Conservation (phyloP, 805 yeast species). For the Starmerella potacharoeniae region DNA sequence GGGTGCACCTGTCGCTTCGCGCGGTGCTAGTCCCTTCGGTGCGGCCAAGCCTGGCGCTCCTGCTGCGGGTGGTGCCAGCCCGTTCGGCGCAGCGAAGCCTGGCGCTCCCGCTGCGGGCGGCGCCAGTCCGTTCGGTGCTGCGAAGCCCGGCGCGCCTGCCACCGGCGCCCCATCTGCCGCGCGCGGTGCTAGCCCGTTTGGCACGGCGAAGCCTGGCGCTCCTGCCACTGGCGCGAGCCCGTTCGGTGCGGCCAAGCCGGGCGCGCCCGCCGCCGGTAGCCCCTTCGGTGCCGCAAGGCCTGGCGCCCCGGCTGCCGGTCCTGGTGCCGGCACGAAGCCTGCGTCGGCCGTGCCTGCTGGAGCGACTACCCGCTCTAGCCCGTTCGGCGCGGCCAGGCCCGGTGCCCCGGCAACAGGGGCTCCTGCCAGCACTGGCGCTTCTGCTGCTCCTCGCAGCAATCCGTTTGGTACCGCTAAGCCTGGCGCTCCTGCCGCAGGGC, state of each 20-base stretch:
- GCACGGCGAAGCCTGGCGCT: neutral
- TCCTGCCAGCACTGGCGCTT: neutral
- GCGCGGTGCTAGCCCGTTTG: neutral
- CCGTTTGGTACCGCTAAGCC: conserved; percentile 2
- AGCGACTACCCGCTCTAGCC: neutral
- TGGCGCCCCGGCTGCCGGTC: neutral
- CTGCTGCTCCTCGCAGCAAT: neutral
- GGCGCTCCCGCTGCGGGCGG: neutral
- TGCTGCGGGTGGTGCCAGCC: neutral
- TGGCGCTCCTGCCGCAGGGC: conserved; percentile 7
- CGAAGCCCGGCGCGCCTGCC: conserved; percentile 8
- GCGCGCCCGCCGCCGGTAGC: neutral
- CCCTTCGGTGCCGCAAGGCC: neutral
- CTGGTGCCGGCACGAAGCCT: no score
- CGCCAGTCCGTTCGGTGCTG: conserved; percentile 14
- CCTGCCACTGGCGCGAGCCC: conserved; percentile 3
- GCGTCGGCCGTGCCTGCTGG: neutral
- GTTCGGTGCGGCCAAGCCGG: neutral
- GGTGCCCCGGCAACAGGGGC: conserved; percentile 2
- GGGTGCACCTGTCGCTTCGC: neutral
- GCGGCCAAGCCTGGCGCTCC: neutral
- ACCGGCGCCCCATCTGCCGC: neutral
- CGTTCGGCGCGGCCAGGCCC: neutral
- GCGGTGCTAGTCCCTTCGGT: neutral
- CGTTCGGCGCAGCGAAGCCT: neutral